Base-by-base conservation (phyloP, 495 filamentous ascomycete species). In the Sphaerosporella brunnea region DNA sequence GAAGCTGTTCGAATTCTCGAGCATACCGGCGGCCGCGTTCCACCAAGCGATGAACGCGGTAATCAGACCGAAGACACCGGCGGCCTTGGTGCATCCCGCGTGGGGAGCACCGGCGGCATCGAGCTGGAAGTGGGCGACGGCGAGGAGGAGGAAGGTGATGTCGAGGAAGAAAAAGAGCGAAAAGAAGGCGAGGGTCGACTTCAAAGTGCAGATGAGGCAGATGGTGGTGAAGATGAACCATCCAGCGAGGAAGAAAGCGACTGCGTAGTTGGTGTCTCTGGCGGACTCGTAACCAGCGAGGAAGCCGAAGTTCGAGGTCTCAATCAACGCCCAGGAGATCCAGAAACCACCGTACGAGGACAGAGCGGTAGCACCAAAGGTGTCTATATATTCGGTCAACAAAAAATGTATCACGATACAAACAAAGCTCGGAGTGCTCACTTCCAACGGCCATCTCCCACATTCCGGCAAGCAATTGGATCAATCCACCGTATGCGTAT, bases 191-290 rank as follows among this genome's bases (percentile, higher is more conserved):
- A 95, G 78, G 53, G 87, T 94, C 13, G 90, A 95, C 46, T 82
- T 77, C 40, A 95, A 71, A 37, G 90, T 95, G 75, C 81, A 88
- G 63, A 95, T 57, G 32, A 94, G 69, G 45, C 94, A 65, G 49
- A 97, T 68, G 60, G 74, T 78, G 56, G 88, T 97, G 77, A 97
- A 97, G 72, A 97, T 90, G 71, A 93, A 95, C 90, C 90, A 97
- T 62, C 77, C 73, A n/a, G 83, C 78, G 43, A 95, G 69, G 72
- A 82, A 95, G 60, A 93, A 74, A 47, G 83, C 85, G 47, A 95
- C 71, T 2, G 80, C 82, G 53, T 81, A 72, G 43, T 73, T 58
- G 59, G 80, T 78, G 23, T 67, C 62, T 9, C 48, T 43, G n/a
- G 55, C 55, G 1, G 55, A 45, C 11, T 53, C 47, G 54, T 78